phyloP scores from a whole-genome alignment of 345 rosid species.

The Brassica carinata region DNA sequence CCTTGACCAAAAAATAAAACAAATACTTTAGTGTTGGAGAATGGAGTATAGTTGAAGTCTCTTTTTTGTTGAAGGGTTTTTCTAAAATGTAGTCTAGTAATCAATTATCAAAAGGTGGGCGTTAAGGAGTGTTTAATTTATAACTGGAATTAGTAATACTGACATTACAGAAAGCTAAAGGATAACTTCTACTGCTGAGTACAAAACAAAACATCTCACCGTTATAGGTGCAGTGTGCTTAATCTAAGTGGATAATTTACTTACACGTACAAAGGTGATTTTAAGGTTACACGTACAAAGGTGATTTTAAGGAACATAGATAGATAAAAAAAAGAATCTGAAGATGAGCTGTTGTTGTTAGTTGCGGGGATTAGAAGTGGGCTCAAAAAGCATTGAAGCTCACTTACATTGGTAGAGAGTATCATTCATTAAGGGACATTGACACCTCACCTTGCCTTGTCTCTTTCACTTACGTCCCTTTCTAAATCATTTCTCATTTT shows the following conservation, averaged over 20 bases:
- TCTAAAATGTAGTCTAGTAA: background rate
- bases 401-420: conserved; percentile 27
- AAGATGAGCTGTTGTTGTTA: conserved; percentile 34
- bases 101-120: conserved; percentile 5
- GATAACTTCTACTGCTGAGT: conserved; percentile 3
- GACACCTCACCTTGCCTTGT: conserved; percentile 37
- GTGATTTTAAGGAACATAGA: background rate
- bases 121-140: conserved; percentile 16
- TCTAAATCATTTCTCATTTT: conserved; percentile 27
- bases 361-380: conserved; percentile 31
- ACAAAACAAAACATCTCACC: conserved; percentile 25
- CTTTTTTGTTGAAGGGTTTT: background rate
- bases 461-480: conserved; percentile 27
- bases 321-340: background rate
- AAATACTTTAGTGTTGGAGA: background rate
- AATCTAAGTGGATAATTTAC: background rate
- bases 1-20: background rate
- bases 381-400: conserved; percentile 34
- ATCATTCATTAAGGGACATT: conserved; percentile 38
- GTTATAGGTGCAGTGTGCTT: background rate
- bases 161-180: background rate
- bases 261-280: background rate
- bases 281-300: background rate
- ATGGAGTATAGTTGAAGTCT: background rate
- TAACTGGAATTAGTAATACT: background rate